Evolutionary conservation across 768 basidiomycete genomes (phyloP).

Genomic region (Hericium erinaceus): DNA sequence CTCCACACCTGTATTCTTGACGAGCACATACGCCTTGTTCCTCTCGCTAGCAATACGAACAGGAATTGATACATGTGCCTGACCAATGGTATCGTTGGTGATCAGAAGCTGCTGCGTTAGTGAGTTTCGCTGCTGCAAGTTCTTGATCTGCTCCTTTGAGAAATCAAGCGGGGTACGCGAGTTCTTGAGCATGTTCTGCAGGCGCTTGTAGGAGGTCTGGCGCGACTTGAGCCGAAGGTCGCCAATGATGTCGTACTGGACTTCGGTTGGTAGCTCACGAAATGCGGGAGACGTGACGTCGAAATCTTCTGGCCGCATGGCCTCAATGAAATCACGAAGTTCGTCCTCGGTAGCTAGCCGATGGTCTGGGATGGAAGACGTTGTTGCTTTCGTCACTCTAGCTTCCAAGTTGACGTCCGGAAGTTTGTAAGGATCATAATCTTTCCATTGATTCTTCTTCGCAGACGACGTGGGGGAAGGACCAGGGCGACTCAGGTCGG

Average conservation of each 20-base stretch:
- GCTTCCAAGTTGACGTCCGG: conserved; percentile 73
- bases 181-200: conserved; percentile 81
- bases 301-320: conserved; percentile 93
- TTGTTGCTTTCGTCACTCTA: conserved; percentile 51
- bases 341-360: conserved; percentile 96
- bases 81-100: conserved; percentile 90
- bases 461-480: conserved; percentile 35
- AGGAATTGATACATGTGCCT: conserved; percentile 83
- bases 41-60: conserved; percentile 91
- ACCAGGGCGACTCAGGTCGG: conserved; percentile 15
- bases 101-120: conserved; percentile 88
- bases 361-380: conserved; percentile 64
- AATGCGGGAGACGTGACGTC: conserved; percentile 88
- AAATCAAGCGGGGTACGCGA: conserved; percentile 87
- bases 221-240: conserved; percentile 91
- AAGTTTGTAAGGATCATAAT: conserved; percentile 89
- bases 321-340: conserved; percentile 84
- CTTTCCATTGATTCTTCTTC: conserved; percentile 56
- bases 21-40: conserved; percentile 88
- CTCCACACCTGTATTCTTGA: conserved; percentile 80
- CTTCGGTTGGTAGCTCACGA: conserved; percentile 85
- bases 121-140: conserved; percentile 78
- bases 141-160: conserved; percentile 91
- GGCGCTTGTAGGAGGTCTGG: conserved; percentile 84
- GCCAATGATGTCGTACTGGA: conserved; percentile 97